Percentiles rank a stretch among this genome's conserved stretches.
Conservation (phyloP, 2,329 filamentous ascomycete genomes). For the Colletotrichum kahawae region DNA sequence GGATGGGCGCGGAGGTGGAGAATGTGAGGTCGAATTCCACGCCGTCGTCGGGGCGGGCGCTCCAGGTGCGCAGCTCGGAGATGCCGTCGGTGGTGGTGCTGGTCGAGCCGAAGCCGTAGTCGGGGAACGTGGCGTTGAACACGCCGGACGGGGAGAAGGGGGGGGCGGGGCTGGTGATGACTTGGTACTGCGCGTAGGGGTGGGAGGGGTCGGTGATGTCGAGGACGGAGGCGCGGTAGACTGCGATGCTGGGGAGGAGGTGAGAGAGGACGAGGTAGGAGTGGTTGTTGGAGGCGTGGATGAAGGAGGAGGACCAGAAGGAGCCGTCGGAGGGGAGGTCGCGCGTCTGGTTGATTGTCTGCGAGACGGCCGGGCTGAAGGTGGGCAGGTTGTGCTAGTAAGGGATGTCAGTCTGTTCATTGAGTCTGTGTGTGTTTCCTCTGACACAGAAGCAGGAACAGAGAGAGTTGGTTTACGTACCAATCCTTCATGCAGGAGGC, state of each 20-base stretch:
- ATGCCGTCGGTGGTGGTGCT: background rate
- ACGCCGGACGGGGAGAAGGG: background rate
- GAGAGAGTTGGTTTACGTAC: background rate
- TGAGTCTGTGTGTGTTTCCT: no score
- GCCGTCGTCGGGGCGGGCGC: background rate
- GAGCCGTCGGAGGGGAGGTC: background rate
- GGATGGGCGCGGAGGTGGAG: background rate
- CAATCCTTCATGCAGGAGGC: background rate
- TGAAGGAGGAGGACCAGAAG: background rate
- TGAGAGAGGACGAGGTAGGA: background rate
- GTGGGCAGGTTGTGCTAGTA: background rate
- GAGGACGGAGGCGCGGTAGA: background rate
- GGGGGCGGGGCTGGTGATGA: background rate
- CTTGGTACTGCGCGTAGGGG: background rate
- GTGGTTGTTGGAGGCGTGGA: background rate
- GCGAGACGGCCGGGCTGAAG: background rate
- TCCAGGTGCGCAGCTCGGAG: background rate
- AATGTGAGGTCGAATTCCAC: background rate
- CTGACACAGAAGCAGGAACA: background rate
- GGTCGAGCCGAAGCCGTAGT: background rate
- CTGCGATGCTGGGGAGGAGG: background rate
- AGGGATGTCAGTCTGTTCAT: background rate
- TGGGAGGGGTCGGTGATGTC: background rate
- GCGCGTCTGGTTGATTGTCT: background rate
- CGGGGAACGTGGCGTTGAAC: background rate